phyloP scores from a whole-genome alignment of 768 basidiomycete species.

The Nevesoporus exiguus region DNA sequence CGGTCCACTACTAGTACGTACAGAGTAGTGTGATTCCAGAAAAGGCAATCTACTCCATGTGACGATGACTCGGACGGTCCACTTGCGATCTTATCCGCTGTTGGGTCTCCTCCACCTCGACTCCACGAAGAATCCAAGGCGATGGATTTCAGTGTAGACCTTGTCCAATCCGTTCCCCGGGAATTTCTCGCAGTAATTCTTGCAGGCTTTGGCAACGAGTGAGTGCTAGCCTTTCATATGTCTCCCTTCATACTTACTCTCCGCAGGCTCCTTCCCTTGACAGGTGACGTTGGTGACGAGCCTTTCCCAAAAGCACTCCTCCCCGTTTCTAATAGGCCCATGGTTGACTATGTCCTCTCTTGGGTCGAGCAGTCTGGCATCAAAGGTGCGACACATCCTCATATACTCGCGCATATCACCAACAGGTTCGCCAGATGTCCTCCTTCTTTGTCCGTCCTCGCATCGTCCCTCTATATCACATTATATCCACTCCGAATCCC shows the following conservation, averaged over 20 bases:
- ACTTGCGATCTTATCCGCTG: background rate
- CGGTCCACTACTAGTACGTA: too few relatives aligned
- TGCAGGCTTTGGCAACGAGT: slow-evolving; percentile 93
- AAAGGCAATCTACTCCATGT: slow-evolving; percentile 18
- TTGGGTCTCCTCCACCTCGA: too few relatives aligned
- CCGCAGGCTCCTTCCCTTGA: slow-evolving; percentile 67
- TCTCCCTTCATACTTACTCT: slow-evolving; percentile 1
- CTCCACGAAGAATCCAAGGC: background rate
- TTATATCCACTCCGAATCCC: slow-evolving; percentile 76
- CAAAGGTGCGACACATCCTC: slow-evolving; percentile 48
- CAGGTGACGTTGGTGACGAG: slow-evolving; percentile 73
- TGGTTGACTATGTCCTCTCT: slow-evolving; percentile 76
- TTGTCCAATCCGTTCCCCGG: slow-evolving; percentile 48
- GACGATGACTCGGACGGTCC: slow-evolving; percentile 10
- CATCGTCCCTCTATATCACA: slow-evolving; percentile 78
- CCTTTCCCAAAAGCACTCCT: slow-evolving; percentile 85
- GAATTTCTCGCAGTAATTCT: slow-evolving; percentile 90
- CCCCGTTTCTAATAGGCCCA: slow-evolving; percentile 82
- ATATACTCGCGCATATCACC: slow-evolving; percentile 8
- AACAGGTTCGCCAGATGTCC: slow-evolving; percentile 55
- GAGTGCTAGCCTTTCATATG: slow-evolving; percentile 24
- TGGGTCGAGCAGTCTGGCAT: slow-evolving; percentile 91
- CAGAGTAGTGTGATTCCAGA: slow-evolving; percentile 8
- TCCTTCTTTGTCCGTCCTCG: slow-evolving; percentile 77
- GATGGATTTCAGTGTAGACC: slow-evolving; percentile 66